Percentiles rank a stretch among this genome's conserved stretches.
Conservation (phyloP, 1,284 basidiomycete species). For the Ceratobasidium sp. region DNA sequence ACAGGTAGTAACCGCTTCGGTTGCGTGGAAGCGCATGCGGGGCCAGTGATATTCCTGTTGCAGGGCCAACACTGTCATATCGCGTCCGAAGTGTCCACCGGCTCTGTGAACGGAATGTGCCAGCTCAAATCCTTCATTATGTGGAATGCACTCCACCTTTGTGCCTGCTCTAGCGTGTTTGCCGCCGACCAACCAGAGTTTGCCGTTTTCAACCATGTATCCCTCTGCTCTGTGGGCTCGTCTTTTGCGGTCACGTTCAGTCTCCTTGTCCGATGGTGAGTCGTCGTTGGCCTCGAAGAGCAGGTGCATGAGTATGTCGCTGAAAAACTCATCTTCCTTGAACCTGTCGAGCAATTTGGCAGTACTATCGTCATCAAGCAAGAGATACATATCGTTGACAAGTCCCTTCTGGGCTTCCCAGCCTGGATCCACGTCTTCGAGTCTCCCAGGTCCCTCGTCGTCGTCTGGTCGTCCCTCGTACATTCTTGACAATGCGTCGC, state of each 20-base stretch:
- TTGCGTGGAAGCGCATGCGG: slow-evolving; percentile 11
- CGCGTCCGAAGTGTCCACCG: slow-evolving; percentile 36
- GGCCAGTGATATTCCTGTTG: slow-evolving; percentile 44
- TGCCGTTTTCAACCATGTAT: slow-evolving; percentile 33
- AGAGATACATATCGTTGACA: slow-evolving; percentile 27
- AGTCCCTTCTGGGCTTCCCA: slow-evolving; percentile 30
- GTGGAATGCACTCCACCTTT: slow-evolving; percentile 48
- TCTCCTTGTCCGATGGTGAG: slow-evolving; percentile 5
- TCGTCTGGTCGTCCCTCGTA: background rate
- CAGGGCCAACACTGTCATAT: background rate
- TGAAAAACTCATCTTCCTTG: slow-evolving; percentile 34
- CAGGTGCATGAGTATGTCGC: slow-evolving; percentile 35
- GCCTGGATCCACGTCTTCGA: background rate
- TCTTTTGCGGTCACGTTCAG: background rate
- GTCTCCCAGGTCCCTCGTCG: background rate
- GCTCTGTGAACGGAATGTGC: background rate
- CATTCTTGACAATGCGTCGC: slow-evolving; percentile 41
- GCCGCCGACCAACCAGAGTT: slow-evolving; percentile 27
- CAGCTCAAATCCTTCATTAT: slow-evolving; percentile 44
- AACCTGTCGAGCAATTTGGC: slow-evolving; percentile 33
- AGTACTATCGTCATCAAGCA: background rate
- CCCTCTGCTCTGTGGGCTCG: slow-evolving; percentile 7
- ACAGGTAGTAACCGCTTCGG: slow-evolving; percentile 40
- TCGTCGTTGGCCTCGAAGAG: background rate
- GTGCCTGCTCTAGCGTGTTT: slow-evolving; percentile 16